Base-by-base conservation (phyloP, 163 green algal genomes). In the Chlamydomonas reinhardtii region DNA sequence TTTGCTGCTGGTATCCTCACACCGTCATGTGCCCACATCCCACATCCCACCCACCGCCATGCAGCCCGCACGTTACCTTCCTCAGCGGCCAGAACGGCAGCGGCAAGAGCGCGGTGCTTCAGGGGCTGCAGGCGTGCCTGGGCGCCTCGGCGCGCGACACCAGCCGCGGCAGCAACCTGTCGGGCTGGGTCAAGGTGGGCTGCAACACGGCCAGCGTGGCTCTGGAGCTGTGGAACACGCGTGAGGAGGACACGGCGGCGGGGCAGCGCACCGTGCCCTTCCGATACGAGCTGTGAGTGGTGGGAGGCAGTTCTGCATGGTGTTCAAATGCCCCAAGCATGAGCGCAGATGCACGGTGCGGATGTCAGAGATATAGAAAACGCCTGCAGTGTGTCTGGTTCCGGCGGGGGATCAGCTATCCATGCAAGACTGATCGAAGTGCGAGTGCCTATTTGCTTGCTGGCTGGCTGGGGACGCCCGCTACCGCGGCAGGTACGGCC, bases 61-160 rank as follows among this genome's bases (percentile, higher is more conserved):
- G 88, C 92, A 96, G 93, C 43, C 89, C 91, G 9, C 92, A 98
- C 81, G 94, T 99, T 14, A 99, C 97, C 64, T 97, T 99, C 85
- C 92, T 99, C 22, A 95, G 86, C 2, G 97, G 97, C 61, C 91
- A 91, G 39, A 99, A 99, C 88, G 97, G 97, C 74, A 96, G 91
- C 76, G 97, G 97, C 81, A 99, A 99, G 94, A 94, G 77, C n/a
- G 96, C 97, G 0, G 91, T 97, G 6, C 90, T 99, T 72, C 96
- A 98, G 88, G 97, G 37, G n/a, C 62, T 66, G 76, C 76, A 84
- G 39, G 76, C 76, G 0, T 75, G 64, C 66, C 64, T 84, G 35
- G 76, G 97, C 25, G 92, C 93, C 0, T 91, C 62, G 4, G 96
- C 97, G 11, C 84, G 39, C 3, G 79, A 92, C 34, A 98, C 96